Conservation (phyloP, 371 early-diverging fungal genomes). For the Syncephalastrum sp. region DNA sequence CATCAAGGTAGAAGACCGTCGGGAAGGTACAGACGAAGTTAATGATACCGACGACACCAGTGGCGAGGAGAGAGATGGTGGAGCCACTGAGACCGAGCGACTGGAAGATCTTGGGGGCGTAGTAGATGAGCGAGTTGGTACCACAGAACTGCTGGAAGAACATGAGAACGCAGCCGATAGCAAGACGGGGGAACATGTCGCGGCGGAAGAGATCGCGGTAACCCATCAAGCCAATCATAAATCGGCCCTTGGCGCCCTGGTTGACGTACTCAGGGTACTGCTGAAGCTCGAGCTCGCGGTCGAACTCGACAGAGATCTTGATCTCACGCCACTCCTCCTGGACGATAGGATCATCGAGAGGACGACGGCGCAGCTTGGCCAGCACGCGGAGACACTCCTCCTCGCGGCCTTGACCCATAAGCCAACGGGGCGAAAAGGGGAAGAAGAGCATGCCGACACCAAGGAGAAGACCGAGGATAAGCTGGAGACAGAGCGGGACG, state of each 20-base stretch:
- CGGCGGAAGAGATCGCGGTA: slow-evolving; percentile 70
- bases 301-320: slow-evolving; percentile 67
- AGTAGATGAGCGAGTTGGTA: slow-evolving; percentile 73
- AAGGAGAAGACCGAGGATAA: slow-evolving; percentile 71
- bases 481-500: slow-evolving; percentile 76
- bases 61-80: slow-evolving; percentile 59
- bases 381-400: slow-evolving; percentile 72
- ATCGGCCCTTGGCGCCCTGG: slow-evolving; percentile 14
- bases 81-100: slow-evolving; percentile 59
- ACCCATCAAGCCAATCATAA: slow-evolving; percentile 53
- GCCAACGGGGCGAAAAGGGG: slow-evolving; percentile 92
- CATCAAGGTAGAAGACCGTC: slow-evolving; percentile 69
- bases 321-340: slow-evolving; percentile 75
- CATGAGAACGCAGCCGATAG: slow-evolving; percentile 67
- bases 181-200: slow-evolving; percentile 60
- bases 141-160: slow-evolving; percentile 75
- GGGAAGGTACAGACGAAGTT: slow-evolving; percentile 54
- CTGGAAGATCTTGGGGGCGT: slow-evolving; percentile 68
- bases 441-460: slow-evolving; percentile 67
- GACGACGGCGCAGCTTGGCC: slow-evolving; percentile 67
- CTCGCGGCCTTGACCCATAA: slow-evolving; percentile 60
- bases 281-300: slow-evolving; percentile 54
- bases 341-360: slow-evolving; percentile 53
- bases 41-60: slow-evolving; percentile 69
- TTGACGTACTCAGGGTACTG: slow-evolving; percentile 33